Base-by-base conservation (phyloP, 257 asterid genomes). In the Phtheirospermum japonicum region DNA sequence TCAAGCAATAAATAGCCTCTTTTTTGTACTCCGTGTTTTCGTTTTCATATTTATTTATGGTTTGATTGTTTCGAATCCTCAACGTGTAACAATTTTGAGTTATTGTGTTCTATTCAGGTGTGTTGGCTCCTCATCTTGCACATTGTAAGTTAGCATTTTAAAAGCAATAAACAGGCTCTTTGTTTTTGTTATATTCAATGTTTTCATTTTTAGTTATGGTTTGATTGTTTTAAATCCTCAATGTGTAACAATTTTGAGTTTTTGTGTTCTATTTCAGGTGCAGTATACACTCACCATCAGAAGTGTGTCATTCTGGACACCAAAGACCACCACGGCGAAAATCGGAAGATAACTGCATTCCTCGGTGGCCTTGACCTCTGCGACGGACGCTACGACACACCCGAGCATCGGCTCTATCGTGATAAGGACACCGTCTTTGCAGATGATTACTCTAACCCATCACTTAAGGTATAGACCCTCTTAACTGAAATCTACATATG, bases 221-320 rank as follows among this genome's bases (percentile, higher is more conserved):
- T 4, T 36, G 12, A 7, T 36, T 39, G 11, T 11, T n/a, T n/a
- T n/a, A n/a, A n/a, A n/a, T n/a, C n/a, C n/a, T n/a, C n/a, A n/a
- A n/a, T n/a, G n/a, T n/a, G n/a, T n/a, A 23, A 23, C 3, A 23
- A 23, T 23, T 23, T 23, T n/a, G n/a, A n/a, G n/a, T n/a, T n/a
- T 1, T 23, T 23, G 28, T 23, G 1, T 23, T 23, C 28, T 23
- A 23, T 23, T 50, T 5, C 18, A 37, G 50, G 45, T 42, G 12
- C 2, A 10, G n/a, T 58, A n/a, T 61, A 61, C 26, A n/a, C 43
- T 14, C 66, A 61, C 5, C 66, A 65, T 45, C 52, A 65, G 50
- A 65, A 65, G 12, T 65, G 70, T 30, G 63, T 65, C 37, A 65
- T 65, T n/a, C 54, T 54, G 17, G 70, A 65, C 70, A 37, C 63